Evolutionary conservation across 805 yeast species (phyloP).

Genomic region (Candida railenensis): DNA sequence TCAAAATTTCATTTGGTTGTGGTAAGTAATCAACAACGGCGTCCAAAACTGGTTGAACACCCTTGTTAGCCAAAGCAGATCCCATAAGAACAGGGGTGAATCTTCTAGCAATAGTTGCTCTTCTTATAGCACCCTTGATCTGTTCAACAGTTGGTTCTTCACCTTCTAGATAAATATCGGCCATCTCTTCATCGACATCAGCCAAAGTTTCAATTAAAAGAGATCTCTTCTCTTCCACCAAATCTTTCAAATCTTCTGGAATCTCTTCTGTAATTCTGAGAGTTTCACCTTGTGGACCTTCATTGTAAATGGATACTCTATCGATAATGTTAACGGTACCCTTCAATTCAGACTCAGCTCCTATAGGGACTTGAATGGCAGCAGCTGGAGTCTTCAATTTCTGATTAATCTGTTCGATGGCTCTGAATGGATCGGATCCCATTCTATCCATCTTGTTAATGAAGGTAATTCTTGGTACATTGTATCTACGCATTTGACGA

Average conservation of each 20-base stretch:
- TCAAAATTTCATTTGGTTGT: constrained; percentile 88
- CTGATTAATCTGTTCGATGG: constrained; percentile 83
- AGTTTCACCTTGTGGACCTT: constrained; percentile 86
- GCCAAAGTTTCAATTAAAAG: constrained; percentile 90
- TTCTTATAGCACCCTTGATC: constrained; percentile 85
- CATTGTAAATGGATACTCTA: constrained; percentile 83
- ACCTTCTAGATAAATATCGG: constrained; percentile 89
- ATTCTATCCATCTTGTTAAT: constrained; percentile 98
- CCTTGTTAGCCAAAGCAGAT: constrained; percentile 94
- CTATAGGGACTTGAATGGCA: constrained; percentile 97
- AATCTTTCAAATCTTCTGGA: constrained; percentile 75
- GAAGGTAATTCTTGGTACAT: constrained; percentile 94
- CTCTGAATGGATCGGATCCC: constrained; percentile 98
- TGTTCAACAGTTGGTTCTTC: constrained; percentile 81
- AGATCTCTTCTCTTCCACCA: constrained; percentile 89
- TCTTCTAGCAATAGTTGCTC: constrained; percentile 91
- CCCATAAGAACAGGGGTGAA: constrained; percentile 99
- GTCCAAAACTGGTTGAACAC: constrained; percentile 92
- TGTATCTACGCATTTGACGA: constrained; percentile 97
- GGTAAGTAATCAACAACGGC: constrained; percentile 96
- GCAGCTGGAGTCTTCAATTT: constrained; percentile 95
- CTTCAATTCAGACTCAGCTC: constrained; percentile 77
- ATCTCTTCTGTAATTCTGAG: constrained; percentile 58
- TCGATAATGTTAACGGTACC: constrained; percentile 94
- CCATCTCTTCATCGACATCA: constrained; percentile 97